A percentile compares a stretch with the other conserved stretches of the same genome.
Evolutionary conservation across 2,329 filamentous ascomycete species (phyloP).

Genomic region (Penicillium sp.): DNA sequence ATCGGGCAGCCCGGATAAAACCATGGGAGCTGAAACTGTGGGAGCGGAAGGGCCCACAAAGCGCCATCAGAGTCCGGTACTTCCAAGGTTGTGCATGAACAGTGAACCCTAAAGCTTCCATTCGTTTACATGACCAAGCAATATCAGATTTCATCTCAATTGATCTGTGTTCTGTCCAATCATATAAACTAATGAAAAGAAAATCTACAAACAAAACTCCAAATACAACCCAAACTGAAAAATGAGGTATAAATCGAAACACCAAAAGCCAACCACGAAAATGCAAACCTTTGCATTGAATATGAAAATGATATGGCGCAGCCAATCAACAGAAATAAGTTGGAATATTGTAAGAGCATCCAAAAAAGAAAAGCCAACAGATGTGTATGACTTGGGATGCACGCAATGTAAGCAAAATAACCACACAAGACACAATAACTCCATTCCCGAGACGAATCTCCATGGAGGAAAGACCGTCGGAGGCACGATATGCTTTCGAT

Average conservation of each 20-base stretch:
- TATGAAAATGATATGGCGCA: neutral
- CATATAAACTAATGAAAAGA: neutral
- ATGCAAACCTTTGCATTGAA: neutral
- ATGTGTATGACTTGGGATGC: neutral
- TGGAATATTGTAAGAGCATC: neutral
- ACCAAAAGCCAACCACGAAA: neutral
- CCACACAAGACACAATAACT: slow-evolving; percentile 1
- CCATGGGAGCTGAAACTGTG: neutral
- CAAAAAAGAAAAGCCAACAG: neutral
- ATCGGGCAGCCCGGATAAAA: neutral
- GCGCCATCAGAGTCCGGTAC: neutral
- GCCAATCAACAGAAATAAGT: neutral
- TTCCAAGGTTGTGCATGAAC: neutral
- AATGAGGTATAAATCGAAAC: neutral
- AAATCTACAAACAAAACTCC: neutral
- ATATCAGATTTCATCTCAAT: neutral
- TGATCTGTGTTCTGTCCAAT: neutral
- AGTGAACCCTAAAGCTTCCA: neutral
- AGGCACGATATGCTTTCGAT: neutral
- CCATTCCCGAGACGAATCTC: neutral
- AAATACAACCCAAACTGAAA: neutral
- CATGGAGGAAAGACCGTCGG: neutral
- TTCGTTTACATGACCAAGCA: neutral
- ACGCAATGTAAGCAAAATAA: neutral
- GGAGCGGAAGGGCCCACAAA: neutral